Percentiles rank a stretch among this genome's conserved stretches.
Conservation (phyloP, 352 stramenopile species). For the Pythium phragmitis region DNA sequence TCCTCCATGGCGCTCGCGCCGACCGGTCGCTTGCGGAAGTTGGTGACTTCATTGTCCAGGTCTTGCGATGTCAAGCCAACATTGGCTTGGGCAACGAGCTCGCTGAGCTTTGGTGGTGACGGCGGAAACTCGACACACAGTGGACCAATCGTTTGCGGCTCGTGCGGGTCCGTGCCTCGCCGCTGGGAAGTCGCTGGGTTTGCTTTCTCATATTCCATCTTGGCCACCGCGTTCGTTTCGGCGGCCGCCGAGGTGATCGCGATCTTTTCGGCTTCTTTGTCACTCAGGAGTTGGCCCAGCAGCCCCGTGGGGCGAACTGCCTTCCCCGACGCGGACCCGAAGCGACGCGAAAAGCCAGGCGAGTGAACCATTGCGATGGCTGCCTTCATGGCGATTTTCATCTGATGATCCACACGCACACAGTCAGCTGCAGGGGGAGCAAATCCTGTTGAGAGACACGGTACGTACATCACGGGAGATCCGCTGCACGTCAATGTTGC, state of each 20-base stretch:
- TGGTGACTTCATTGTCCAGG: slow-evolving; percentile 40
- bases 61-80: slow-evolving; percentile 9
- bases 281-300: slow-evolving; percentile 22
- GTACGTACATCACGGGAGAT: slow-evolving; percentile 45
- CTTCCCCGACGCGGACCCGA: slow-evolving; percentile 4
- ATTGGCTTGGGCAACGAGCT: slow-evolving; percentile 36
- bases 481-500: slow-evolving; percentile 41
- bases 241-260: not conserved
- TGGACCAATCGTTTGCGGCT: not conserved
- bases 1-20: slow-evolving; percentile 38
- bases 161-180: not conserved
- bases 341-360: slow-evolving; percentile 17
- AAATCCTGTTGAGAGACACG: not conserved
- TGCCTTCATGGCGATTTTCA: slow-evolving; percentile 44
- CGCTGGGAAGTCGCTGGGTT: not conserved
- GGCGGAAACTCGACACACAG: slow-evolving; percentile 26
- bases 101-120: slow-evolving; percentile 28
- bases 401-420: slow-evolving; percentile 24
- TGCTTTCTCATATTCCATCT: not conserved
- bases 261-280: slow-evolving; percentile 26
- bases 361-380: slow-evolving; percentile 25
- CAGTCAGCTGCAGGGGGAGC: not conserved
- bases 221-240: not conserved
- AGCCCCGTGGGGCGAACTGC: slow-evolving; percentile 14
- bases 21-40: slow-evolving; percentile 58